Evolutionary conservation across 2,329 filamentous ascomycete species (phyloP).

Genomic region (Fusarium pseudonygamai): DNA sequence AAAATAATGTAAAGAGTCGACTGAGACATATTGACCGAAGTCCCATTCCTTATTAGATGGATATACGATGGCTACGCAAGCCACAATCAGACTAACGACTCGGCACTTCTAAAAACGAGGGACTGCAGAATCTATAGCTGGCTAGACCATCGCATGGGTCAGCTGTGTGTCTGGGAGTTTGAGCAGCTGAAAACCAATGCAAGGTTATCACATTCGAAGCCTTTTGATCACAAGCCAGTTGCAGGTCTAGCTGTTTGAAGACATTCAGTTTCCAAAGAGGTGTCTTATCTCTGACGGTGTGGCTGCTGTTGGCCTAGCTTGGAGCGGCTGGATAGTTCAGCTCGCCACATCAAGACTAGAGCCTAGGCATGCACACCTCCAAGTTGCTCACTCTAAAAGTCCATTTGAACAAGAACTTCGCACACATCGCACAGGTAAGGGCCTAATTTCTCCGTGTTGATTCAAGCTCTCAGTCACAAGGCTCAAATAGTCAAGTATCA

Average conservation of each 20-base stretch:
- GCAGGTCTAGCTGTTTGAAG: accelerated
- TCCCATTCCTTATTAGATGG: not conserved
- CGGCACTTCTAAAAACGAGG: not conserved
- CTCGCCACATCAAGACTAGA: not conserved
- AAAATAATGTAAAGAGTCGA: not conserved
- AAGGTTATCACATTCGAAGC: not conserved
- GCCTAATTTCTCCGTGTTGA: no score
- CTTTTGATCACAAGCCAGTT: not conserved
- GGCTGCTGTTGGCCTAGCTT: accelerated
- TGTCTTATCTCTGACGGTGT: accelerated
- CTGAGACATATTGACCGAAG: not conserved
- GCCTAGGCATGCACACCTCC: not conserved
- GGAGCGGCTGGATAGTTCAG: not conserved
- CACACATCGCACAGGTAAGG: not conserved
- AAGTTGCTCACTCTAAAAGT: not conserved
- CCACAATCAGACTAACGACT: not conserved
- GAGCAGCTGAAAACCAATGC: not conserved
- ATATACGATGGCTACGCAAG: not conserved
- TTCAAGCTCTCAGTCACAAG: no score
- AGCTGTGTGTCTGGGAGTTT: not conserved
- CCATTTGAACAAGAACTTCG: not conserved
- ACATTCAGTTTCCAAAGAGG: not conserved
- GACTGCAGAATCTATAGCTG: not conserved
- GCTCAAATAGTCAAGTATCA: no score
- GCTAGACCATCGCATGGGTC: not conserved